phyloP scores from a whole-genome alignment of 208 protist species.

The Leptomonas seymouri region DNA sequence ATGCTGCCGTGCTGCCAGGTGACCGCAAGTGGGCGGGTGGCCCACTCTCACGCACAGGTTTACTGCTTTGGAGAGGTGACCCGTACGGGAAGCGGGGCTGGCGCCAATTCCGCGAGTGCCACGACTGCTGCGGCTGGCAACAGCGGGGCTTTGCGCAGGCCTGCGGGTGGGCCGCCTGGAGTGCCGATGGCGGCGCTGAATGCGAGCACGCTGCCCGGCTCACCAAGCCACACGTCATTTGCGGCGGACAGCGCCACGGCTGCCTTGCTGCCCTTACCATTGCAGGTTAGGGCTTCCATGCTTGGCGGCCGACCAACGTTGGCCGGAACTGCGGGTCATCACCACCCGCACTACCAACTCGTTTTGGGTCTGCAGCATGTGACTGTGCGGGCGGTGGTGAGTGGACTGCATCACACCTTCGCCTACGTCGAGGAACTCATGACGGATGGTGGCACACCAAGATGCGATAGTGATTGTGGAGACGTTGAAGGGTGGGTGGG shows the following conservation, averaged over 20 bases:
- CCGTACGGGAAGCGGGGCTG: conserved; percentile 6
- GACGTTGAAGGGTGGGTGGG: too few species aligned
- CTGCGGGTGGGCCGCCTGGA: conserved; percentile 6
- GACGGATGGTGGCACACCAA: background rate
- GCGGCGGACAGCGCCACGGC: background rate
- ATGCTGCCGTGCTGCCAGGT: conserved; percentile 58
- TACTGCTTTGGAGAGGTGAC: conserved; percentile 73
- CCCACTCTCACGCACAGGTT: conserved; percentile 61
- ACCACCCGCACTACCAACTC: conserved; percentile 42
- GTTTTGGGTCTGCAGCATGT: conserved; percentile 55
- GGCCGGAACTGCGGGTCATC: conserved; percentile 19
- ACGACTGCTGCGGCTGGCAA: conserved; percentile 1
- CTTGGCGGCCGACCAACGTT: background rate
- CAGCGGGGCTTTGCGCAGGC: background rate
- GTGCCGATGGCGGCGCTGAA: conserved; percentile 1
- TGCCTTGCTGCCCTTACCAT: background rate
- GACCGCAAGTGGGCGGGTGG: conserved; percentile 33
- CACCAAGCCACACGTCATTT: conserved; percentile 3
- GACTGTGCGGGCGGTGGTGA: conserved; percentile 69
- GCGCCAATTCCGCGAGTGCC: background rate
- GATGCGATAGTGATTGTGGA: too few species aligned
- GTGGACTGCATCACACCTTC: conserved; percentile 86
- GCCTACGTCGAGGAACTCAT: conserved; percentile 69
- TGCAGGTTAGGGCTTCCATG: background rate
- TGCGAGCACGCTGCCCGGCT: conserved; percentile 7